A percentile compares a stretch with the other conserved stretches of the same genome.
Evolutionary conservation across 148 eudicot genomes (phyloP).

Genomic region (Drosera capensis): DNA sequence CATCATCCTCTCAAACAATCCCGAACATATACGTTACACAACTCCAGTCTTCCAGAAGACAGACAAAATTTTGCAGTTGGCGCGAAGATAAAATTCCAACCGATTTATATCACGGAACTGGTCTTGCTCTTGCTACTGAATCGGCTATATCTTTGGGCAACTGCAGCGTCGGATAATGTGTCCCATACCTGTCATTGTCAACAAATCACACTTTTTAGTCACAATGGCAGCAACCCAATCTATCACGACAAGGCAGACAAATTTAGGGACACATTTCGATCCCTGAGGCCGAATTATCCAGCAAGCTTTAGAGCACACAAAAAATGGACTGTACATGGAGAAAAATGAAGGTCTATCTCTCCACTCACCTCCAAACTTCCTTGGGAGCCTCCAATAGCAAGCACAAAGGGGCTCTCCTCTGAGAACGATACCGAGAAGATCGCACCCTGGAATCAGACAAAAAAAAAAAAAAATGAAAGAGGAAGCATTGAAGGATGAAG

Average conservation of each 20-base stretch:
- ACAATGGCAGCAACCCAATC: too few relatives aligned
- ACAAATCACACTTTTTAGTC: neutral
- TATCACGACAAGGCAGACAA: too few relatives aligned
- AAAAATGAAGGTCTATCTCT: neutral
- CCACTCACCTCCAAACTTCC: constrained; percentile 64
- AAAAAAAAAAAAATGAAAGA: constrained; percentile 2
- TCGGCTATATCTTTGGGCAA: constrained; percentile 32
- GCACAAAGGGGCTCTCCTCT: constrained; percentile 51
- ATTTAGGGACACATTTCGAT: too few relatives aligned
- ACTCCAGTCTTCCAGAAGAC: too few relatives aligned
- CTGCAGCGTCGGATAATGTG: constrained; percentile 39
- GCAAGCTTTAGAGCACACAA: neutral
- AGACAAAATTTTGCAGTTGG: neutral
- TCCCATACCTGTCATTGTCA: constrained; percentile 52
- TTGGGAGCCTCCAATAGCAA: constrained; percentile 87
- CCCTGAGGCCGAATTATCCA: too few relatives aligned
- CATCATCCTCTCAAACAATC: too few relatives aligned
- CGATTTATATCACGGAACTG: neutral
- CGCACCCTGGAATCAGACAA: constrained; percentile 55
- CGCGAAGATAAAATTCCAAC: too few relatives aligned
- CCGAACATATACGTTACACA: too few relatives aligned
- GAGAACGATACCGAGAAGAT: constrained; percentile 71
- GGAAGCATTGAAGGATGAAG: neutral
- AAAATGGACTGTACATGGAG: neutral
- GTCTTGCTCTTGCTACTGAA: neutral